A percentile compares a stretch with the other conserved stretches of the same genome.
Evolutionary conservation across 768 basidiomycete species (phyloP).

Genomic region (Rossbeevera mucosa): DNA sequence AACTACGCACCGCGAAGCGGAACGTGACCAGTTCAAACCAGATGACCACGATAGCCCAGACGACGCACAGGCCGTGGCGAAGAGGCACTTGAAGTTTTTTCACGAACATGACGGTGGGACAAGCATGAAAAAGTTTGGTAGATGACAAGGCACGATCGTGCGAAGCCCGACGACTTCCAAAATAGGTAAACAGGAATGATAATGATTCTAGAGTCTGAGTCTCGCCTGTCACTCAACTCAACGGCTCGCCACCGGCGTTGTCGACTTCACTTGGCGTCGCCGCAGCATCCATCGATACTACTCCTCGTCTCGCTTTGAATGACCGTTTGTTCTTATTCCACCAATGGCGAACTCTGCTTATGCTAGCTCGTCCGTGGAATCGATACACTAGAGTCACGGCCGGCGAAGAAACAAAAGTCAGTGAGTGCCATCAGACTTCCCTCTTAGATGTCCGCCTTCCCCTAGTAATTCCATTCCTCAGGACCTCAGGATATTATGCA

Average conservation of each 20-base stretch:
- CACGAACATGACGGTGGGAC: conserved; percentile 1
- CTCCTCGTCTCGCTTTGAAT: conserved; percentile 12
- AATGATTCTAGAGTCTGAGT: too few species aligned
- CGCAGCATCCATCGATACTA: background rate
- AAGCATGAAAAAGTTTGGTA: background rate
- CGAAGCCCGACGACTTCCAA: background rate
- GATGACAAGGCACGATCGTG: conserved; percentile 4
- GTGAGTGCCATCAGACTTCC: conserved; percentile 7
- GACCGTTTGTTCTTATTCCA: conserved; percentile 8
- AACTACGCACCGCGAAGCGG: conserved; percentile 40
- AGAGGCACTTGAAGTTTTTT: conserved; percentile 2
- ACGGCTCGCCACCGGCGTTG: conserved; percentile 1
- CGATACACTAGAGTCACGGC: conserved; percentile 37
- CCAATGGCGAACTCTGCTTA: conserved; percentile 11
- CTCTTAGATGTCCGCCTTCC: background rate
- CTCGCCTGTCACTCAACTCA: too few species aligned
- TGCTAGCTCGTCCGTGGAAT: conserved; percentile 40
- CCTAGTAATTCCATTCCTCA: conserved; percentile 2
- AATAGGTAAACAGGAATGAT: background rate
- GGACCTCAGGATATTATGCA: conserved; percentile 45
- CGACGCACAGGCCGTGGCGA: conserved; percentile 40
- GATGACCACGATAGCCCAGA: conserved; percentile 60
- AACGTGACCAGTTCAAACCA: conserved; percentile 72
- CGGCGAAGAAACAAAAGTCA: conserved; percentile 40
- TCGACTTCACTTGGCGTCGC: background rate